These are phyloP conservation scores for Penicillium aurantiogriseum DNA, from an alignment of 2,329 filamentous ascomycete genomes.

Conservation along the genomic window DNA sequence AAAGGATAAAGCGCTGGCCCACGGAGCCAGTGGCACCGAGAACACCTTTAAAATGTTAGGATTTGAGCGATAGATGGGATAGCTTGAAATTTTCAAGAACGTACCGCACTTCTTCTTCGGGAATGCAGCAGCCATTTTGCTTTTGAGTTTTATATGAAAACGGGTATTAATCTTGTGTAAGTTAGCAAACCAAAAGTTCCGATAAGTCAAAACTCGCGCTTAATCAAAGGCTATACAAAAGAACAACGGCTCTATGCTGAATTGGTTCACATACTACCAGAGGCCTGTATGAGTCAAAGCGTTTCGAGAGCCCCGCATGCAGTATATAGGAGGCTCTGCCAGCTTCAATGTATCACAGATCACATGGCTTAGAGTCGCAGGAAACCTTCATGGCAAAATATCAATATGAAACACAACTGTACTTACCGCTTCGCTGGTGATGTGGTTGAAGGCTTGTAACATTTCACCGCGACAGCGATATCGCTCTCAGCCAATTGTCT, in stretches of 20 bases:
- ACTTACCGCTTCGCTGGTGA: conserved; percentile 26
- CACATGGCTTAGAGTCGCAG: background rate
- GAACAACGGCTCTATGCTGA: background rate
- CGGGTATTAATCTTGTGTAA: conserved; percentile 2
- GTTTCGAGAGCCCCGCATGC: conserved; percentile 17
- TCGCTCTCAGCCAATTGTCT: conserved; percentile 24
- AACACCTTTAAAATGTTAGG: conserved; percentile 55
- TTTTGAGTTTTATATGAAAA: conserved; percentile 8
- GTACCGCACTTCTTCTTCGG: conserved; percentile 44
- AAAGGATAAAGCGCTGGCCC: conserved; percentile 90
- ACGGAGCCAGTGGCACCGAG: conserved; percentile 92
- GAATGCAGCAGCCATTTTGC: conserved; percentile 32
- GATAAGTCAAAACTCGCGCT: background rate
- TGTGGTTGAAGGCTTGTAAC: conserved; percentile 23
- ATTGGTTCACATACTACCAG: conserved; percentile 1
- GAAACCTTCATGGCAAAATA: background rate
- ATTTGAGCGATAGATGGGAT: background rate
- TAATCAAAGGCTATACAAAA: background rate
- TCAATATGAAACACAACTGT: conserved; percentile 3
- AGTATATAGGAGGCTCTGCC: conserved; percentile 4
- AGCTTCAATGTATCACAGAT: conserved; percentile 4
- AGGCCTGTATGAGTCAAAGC: conserved; percentile 20
- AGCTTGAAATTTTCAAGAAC: conserved; percentile 8
- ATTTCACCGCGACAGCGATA: conserved; percentile 30
- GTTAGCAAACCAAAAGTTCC: conserved; percentile 1